These are phyloP conservation scores for Cladosporium sp. DNA, from an alignment of 2,329 filamentous ascomycete species.

Conservation along the genomic window DNA sequence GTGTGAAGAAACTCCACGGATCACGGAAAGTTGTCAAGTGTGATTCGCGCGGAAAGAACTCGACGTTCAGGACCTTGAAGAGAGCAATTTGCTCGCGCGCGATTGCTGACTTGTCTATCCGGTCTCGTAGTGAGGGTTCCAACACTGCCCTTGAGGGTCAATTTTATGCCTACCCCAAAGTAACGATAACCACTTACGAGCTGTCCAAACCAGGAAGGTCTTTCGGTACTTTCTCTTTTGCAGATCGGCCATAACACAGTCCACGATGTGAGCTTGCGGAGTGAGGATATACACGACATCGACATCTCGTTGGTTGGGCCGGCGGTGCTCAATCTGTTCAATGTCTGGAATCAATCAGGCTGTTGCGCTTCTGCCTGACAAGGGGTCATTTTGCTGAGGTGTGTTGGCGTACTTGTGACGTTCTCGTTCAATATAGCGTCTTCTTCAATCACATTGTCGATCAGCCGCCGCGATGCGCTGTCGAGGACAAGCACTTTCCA, in stretches of 20 bases:
- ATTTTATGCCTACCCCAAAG: conserved; percentile 9
- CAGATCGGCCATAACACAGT: conserved; percentile 90
- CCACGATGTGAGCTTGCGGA: conserved; percentile 80
- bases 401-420: conserved; percentile 70
- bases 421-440: conserved; percentile 97
- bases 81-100: conserved; percentile 72
- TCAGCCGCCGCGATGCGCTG: conserved; percentile 73
- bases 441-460: conserved; percentile 88
- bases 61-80: conserved; percentile 77
- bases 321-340: conserved; percentile 84
- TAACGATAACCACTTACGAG: conserved; percentile 41
- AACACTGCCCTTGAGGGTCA: conserved; percentile 49
- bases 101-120: conserved; percentile 67
- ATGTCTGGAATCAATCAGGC: conserved; percentile 62
- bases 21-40: conserved; percentile 89
- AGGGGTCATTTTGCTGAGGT: neutral
- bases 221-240: conserved; percentile 77
- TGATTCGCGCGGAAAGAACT: conserved; percentile 88
- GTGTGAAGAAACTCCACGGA: conserved; percentile 88
- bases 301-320: conserved; percentile 80
- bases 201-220: conserved; percentile 81
- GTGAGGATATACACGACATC: conserved; percentile 93
- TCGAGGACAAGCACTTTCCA: conserved; percentile 98
- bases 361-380: conserved; percentile 5
- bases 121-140: conserved; percentile 64